phyloP scores from a whole-genome alignment of 1,284 basidiomycete species.

The Xerocomus nothofagi region DNA sequence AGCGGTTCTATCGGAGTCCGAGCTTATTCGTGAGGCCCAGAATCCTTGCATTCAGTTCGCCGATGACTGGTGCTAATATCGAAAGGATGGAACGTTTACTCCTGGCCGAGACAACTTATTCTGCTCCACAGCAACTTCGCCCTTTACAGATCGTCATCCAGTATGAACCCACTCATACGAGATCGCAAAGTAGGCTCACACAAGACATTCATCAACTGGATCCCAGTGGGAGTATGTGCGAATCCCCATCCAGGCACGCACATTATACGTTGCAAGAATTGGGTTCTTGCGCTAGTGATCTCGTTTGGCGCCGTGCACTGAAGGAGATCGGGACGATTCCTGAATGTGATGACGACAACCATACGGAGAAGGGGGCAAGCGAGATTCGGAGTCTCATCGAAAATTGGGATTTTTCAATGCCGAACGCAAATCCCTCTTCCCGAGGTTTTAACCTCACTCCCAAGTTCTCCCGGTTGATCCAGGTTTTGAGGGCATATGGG shows the following conservation, averaged over 20 bases:
- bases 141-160: conserved; percentile 39
- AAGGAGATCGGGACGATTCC: conserved; percentile 34
- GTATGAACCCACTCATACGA: conserved; percentile 34
- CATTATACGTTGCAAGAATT: conserved; percentile 49
- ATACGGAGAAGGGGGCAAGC: conserved; percentile 20
- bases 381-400: conserved; percentile 45
- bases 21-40: conserved; percentile 41
- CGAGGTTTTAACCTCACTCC: conserved; percentile 60
- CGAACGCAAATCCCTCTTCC: conserved; percentile 54
- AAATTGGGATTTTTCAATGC: conserved; percentile 60
- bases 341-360: conserved; percentile 37
- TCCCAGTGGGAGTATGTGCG: conserved; percentile 38
- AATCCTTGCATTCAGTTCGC: conserved; percentile 43
- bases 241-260: conserved; percentile 46
- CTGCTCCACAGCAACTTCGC: conserved; percentile 36
- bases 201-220: conserved; percentile 40
- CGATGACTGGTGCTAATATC: conserved; percentile 34
- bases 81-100: conserved; percentile 42
- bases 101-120: conserved; percentile 36
- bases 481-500: conserved; percentile 54
- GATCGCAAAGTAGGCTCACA: conserved; percentile 36
- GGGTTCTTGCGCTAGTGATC: conserved; percentile 62
- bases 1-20: conserved; percentile 43
- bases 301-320: conserved; percentile 59
- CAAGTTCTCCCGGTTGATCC: conserved; percentile 60